Evolutionary conservation across 495 filamentous ascomycete genomes (phyloP).

Genomic region (Penicillium fimorum): DNA sequence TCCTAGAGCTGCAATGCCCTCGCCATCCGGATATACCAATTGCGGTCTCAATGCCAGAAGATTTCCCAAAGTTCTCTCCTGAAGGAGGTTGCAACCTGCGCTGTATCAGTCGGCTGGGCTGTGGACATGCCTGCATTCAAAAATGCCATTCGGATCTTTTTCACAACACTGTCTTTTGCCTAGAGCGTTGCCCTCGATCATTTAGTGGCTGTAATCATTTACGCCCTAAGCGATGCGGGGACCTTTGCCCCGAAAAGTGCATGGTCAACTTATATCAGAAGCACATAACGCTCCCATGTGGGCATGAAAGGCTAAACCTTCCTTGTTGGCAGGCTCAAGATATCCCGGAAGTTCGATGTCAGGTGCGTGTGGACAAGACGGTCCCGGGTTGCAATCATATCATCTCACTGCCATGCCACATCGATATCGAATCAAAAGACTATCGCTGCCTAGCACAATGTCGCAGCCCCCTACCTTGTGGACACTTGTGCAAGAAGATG

Average conservation of each 20-base stretch:
- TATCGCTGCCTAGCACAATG: conserved; percentile 53
- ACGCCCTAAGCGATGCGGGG: conserved; percentile 62
- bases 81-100: conserved; percentile 67
- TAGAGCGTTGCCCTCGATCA: conserved; percentile 57
- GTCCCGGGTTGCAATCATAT: conserved; percentile 57
- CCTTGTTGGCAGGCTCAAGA: conserved; percentile 54
- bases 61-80: conserved; percentile 61
- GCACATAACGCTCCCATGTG: conserved; percentile 55
- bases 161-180: conserved; percentile 62
- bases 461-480: conserved; percentile 49
- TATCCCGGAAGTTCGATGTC: conserved; percentile 36
- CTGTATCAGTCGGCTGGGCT: conserved; percentile 61
- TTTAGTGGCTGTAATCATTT: conserved; percentile 58
- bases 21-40: conserved; percentile 63
- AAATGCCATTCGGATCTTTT: conserved; percentile 69
- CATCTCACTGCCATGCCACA: conserved; percentile 49
- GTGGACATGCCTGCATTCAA: conserved; percentile 68
- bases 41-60: conserved; percentile 53
- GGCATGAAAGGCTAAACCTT: conserved; percentile 50
- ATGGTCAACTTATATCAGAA: conserved; percentile 31
- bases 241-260: conserved; percentile 54
- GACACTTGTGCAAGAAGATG: conserved; percentile 55
- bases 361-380: conserved; percentile 36
- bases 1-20: conserved; percentile 61
- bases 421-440: conserved; percentile 31